Base-by-base conservation (phyloP, 1,284 basidiomycete species). In the Leucoagaricus sp. region DNA sequence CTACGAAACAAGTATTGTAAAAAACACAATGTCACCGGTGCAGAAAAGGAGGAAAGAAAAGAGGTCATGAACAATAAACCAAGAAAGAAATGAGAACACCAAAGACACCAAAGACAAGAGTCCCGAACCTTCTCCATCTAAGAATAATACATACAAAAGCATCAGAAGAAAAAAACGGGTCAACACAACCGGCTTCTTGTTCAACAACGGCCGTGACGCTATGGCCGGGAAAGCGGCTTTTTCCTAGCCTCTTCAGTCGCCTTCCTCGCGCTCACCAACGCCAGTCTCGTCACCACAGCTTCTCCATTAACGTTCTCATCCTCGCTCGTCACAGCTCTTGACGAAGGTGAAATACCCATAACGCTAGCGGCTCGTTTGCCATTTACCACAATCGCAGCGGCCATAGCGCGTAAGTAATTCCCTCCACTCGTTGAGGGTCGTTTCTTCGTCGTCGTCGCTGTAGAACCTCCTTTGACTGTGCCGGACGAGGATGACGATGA, bases 381-480 rank as follows among this genome's bases (percentile, higher is more conserved):
- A 13, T 23, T 41, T 7, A 59, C 67, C 36, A 58, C 67, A 54
- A 89, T 90, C 8, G 82, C 81, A 25, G 85, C 86, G 3, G 88
- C 88, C 26, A 87, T 77, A 1, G 78, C 81, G 17, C 87, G 72
- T 57, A 90, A 64, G 51, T 82, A 65, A 59, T 84, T 76, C 2
- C 80, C 81, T 13, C 42, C 42, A n/a, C 28, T 49, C 38, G 73
- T 79, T 61, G 82, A 83, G 33, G 75, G 69, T 46, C 78, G 67
- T 63, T 80, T 80, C 60, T 69, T 72, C 21, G 57, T 53, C 58
- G 15, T 63, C 68, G 46, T 65, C 62, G 53, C 51, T 60, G 44
- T 65, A 66, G 56, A 59, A 60, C 29, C 52, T 56, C 44, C 51
- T 47, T 36, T 50, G 49, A 47, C 38, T 53, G 48, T 47, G 41